Percentiles rank a stretch among this genome's conserved stretches.
These are phyloP conservation scores for Aspergillus fumigatus DNA, from an alignment of 2,329 filamentous ascomycete species.

Conservation along the genomic window DNA sequence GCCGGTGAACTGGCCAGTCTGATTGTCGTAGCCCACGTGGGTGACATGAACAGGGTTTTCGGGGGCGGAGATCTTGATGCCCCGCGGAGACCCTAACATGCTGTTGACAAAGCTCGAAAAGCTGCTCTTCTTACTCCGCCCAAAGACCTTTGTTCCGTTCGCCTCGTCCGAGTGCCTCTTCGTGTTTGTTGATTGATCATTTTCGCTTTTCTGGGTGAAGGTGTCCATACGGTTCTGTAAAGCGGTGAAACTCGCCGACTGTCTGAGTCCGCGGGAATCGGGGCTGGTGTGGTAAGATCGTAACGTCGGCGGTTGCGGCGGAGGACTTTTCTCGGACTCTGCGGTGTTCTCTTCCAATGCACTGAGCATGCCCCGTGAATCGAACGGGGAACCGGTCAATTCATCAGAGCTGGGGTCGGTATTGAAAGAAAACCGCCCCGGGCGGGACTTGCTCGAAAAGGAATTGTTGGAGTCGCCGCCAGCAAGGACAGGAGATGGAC, in stretches of 20 bases:
- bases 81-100: conserved; percentile 76
- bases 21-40: conserved; percentile 94
- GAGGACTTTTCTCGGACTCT: conserved; percentile 28
- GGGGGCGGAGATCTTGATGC: conserved; percentile 91
- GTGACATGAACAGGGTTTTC: conserved; percentile 98
- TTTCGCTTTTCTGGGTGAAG: conserved; percentile 40
- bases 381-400: conserved; percentile 41
- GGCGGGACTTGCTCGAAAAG: conserved; percentile 27
- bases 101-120: conserved; percentile 86
- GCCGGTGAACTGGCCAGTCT: conserved; percentile 93
- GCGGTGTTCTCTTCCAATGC: conserved; percentile 38
- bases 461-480: conserved; percentile 28
- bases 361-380: conserved; percentile 42
- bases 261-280: conserved; percentile 57
- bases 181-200: conserved; percentile 50
- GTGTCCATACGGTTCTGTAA: conserved; percentile 49
- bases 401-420: conserved; percentile 40
- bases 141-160: conserved; percentile 56
- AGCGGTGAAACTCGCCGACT: conserved; percentile 62
- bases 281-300: conserved; percentile 50
- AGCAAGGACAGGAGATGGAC: conserved; percentile 36
- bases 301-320: conserved; percentile 42
- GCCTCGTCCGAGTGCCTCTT: conserved; percentile 79
- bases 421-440: conserved; percentile 32
- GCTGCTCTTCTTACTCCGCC: conserved; percentile 72